A percentile compares a stretch with the other conserved stretches of the same genome.
These are phyloP conservation scores for Urochloa ruziziensis DNA, from an alignment of 176 grass and related monocot species.

Conservation along the genomic window DNA sequence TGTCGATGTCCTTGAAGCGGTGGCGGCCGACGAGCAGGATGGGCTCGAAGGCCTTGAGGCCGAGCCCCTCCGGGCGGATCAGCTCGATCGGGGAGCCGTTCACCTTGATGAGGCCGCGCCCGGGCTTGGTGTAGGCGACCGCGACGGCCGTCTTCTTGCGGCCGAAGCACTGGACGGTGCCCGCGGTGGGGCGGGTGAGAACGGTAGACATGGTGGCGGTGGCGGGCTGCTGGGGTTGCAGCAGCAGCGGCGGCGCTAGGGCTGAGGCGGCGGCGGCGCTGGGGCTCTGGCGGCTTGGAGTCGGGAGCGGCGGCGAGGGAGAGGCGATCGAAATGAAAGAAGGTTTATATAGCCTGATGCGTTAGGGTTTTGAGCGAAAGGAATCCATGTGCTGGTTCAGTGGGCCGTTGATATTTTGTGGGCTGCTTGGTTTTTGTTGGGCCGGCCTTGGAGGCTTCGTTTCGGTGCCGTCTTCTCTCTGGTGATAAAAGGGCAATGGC, in stretches of 20 bases:
- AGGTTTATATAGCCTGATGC: background rate
- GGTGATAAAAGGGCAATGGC: slow-evolving; percentile 6
- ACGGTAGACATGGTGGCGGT: slow-evolving; percentile 26
- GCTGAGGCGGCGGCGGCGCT: background rate
- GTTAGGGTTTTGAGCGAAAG: slow-evolving; percentile 43
- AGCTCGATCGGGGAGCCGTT: slow-evolving; percentile 84
- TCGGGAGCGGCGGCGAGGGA: background rate
- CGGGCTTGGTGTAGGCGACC: slow-evolving; percentile 74
- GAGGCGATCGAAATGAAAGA: background rate
- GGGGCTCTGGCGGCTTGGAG: slow-evolving; percentile 4
- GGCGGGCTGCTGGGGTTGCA: background rate
- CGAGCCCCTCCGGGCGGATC: slow-evolving; percentile 67
- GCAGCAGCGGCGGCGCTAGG: background rate
- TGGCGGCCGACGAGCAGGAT: slow-evolving; percentile 62
- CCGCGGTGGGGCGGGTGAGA: slow-evolving; percentile 26
- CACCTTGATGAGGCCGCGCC: slow-evolving; percentile 84
- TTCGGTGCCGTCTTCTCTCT: background rate
- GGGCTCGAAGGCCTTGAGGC: slow-evolving; percentile 76
- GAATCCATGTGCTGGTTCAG: no score
- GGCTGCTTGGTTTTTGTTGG: no score
- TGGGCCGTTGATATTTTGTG: no score
- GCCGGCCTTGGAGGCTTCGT: no score
- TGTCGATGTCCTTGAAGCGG: slow-evolving; percentile 73
- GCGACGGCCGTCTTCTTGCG: slow-evolving; percentile 89
- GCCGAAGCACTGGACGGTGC: slow-evolving; percentile 79